Conservation (phyloP, 352 stramenopile species). For the Phytopythium sindhum region DNA sequence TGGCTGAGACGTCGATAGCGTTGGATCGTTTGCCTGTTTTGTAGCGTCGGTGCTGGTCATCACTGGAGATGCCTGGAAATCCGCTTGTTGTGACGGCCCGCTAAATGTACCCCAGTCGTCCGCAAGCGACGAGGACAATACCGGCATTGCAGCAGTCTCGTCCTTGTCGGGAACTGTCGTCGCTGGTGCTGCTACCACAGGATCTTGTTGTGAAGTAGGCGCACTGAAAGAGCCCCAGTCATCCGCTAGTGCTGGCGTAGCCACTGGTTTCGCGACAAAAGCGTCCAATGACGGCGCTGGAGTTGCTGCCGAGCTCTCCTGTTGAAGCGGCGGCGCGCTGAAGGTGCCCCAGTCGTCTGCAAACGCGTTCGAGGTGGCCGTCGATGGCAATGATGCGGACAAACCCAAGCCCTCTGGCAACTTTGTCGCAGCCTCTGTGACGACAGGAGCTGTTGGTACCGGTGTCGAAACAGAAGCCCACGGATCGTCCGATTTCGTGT, state of each 20-base stretch:
- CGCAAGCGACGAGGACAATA: background rate
- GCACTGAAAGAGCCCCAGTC: background rate
- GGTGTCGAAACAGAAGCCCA: background rate
- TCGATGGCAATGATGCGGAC: background rate
- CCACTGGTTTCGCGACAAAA: background rate
- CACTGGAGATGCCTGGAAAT: background rate
- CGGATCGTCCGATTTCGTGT: background rate
- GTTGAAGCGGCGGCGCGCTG: constrained; percentile 1
- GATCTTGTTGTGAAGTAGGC: background rate
- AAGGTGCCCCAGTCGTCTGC: constrained; percentile 8
- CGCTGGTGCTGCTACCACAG: background rate
- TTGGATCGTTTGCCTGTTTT: background rate
- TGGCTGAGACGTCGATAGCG: background rate
- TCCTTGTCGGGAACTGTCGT: background rate
- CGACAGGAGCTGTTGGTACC: background rate
- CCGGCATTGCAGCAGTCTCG: background rate
- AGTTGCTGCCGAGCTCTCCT: background rate
- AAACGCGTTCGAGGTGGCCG: background rate
- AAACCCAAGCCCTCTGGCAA: background rate
- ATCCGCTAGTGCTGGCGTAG: background rate
- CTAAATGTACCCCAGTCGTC: background rate
- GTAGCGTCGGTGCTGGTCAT: background rate
- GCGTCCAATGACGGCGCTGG: background rate
- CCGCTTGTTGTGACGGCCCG: background rate
- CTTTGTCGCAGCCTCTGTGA: background rate